Percentiles rank a stretch among this genome's conserved stretches.
phyloP scores from a whole-genome alignment of 2,329 filamentous ascomycete genomes.

The Phoma sp. region DNA sequence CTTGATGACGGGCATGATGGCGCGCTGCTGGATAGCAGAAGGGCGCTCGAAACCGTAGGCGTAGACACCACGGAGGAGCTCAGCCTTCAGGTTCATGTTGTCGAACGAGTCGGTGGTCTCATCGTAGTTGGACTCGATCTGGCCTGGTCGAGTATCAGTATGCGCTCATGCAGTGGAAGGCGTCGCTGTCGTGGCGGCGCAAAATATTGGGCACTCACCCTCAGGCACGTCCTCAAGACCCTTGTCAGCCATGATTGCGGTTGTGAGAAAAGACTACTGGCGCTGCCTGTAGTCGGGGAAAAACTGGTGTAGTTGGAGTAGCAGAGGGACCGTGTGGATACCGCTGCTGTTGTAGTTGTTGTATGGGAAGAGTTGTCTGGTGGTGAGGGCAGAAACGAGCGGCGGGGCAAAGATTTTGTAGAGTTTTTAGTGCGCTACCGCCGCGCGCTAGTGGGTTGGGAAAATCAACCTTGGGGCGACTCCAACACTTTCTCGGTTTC shows the following conservation, averaged over 20 bases:
- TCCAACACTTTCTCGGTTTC: constrained; percentile 7
- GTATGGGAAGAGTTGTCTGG: constrained; percentile 35
- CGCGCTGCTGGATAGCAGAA: constrained; percentile 99
- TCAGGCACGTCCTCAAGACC: constrained; percentile 98
- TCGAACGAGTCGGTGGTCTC: constrained; percentile 99
- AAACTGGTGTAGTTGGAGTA: constrained; percentile 45
- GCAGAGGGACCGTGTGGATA: constrained; percentile 18
- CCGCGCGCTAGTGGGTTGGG: constrained; percentile 15
- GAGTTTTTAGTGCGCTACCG: constrained; percentile 20
- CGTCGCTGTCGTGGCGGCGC: constrained; percentile 6
- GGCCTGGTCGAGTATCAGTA: constrained; percentile 64
- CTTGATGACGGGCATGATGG: constrained; percentile 99
- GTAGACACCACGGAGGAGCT: constrained; percentile 98
- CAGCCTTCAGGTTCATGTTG: constrained; percentile 94
- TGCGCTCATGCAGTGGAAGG: constrained; percentile 5
- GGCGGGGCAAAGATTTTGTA: constrained; percentile 29
- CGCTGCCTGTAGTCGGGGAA: constrained; percentile 19
- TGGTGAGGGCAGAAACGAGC: constrained; percentile 35
- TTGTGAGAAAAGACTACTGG: constrained; percentile 41
- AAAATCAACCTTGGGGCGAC: constrained; percentile 8
- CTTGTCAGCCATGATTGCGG: constrained; percentile 98
- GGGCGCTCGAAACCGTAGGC: constrained; percentile 99
- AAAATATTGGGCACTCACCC: constrained; percentile 66
- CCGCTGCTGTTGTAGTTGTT: constrained; percentile 24
- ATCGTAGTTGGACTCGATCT: constrained; percentile 99